These are phyloP conservation scores for Polyporus tsugae DNA, from an alignment of 1,284 basidiomycete species.

Conservation along the genomic window DNA sequence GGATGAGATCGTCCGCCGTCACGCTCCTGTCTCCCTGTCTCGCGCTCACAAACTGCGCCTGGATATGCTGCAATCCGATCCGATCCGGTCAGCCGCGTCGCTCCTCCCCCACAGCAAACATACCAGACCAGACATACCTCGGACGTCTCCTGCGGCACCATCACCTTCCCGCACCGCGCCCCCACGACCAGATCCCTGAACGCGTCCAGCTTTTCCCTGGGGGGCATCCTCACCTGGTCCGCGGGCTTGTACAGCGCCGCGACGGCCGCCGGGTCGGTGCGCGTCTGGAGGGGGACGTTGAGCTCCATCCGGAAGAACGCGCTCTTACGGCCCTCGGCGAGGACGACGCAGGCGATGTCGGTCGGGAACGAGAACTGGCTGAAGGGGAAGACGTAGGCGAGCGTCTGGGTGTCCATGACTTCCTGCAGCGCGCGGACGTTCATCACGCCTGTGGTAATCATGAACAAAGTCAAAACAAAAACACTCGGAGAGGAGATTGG, in stretches of 20 bases:
- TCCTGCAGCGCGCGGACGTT: slow-evolving; percentile 79
- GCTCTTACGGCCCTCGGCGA: slow-evolving; percentile 73
- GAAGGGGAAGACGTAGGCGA: slow-evolving; percentile 86
- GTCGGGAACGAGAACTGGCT: slow-evolving; percentile 80
- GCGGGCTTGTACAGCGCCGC: slow-evolving; percentile 56
- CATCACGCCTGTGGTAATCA: slow-evolving; percentile 56
- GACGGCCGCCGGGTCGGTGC: slow-evolving; percentile 22
- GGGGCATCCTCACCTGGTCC: slow-evolving; percentile 53
- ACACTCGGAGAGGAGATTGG: background rate
- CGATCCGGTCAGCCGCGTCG: background rate
- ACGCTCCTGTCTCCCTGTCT: slow-evolving; percentile 55
- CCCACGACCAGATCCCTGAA: slow-evolving; percentile 66
- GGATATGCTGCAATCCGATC: slow-evolving; percentile 60
- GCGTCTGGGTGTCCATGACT: slow-evolving; percentile 70
- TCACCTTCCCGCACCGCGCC: slow-evolving; percentile 55
- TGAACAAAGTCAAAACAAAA: no score
- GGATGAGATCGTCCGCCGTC: slow-evolving; percentile 68
- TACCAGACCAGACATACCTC: slow-evolving; percentile 48
- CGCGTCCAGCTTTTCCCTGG: slow-evolving; percentile 51
- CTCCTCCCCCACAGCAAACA: background rate
- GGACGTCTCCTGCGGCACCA: slow-evolving; percentile 59
- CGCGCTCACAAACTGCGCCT: slow-evolving; percentile 75
- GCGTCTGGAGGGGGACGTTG: slow-evolving; percentile 53
- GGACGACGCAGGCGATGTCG: slow-evolving; percentile 71
- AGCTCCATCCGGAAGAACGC: slow-evolving; percentile 73